Base-by-base conservation (phyloP, 805 yeast genomes). In the Saccharomycopsis oosterbeekiorum region DNA sequence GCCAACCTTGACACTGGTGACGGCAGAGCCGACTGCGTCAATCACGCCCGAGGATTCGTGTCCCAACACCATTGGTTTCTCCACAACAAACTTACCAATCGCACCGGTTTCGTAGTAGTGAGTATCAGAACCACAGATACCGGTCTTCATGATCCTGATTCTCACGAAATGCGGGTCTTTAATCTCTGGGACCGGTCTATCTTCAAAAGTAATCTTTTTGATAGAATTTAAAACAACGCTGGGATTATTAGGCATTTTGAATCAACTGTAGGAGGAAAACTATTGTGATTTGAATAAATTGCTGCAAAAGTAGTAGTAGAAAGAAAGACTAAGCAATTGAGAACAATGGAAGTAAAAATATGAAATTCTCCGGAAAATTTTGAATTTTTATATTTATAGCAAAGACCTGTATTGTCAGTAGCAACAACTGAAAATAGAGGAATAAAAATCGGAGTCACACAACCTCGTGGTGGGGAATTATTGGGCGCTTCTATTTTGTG, bases 71-170 rank as follows among this genome's bases (percentile, higher is more conserved):
- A 89, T 87, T 55, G 96, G 96, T 29, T 77, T 74, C 65, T 79
- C 80, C 62, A 90, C 86, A 9, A 84, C 82, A 67, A 88, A 89
- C 9, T 83, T 79, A 26, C 96, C 97, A 68, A 89, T 86, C 60
- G 78, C 79, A 2, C 96, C 97, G 65, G 86, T 87, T 37, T 83
- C 80, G 68, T 84, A 89, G 76, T 86, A 90, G 71, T 89, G 96
- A 64, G 89, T 85, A 70, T 89, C 96, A 1, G 90, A 84, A 2
- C 96, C 96, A 72, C 96, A 90, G 62, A 90, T 84, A 37, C 97
- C 97, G 0, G 96, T 89, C 68, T 86, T 84, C 73, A 85, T 88
- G 66, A 89, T 84, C 58, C 83, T 85, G 29, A 90, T 80, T 67
- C 85, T 80, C 50, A 90, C 96, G 62, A 82, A 85, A 66, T 83